Conservation (phyloP, 1,139 yeast species). For the Candida freyschussii region DNA sequence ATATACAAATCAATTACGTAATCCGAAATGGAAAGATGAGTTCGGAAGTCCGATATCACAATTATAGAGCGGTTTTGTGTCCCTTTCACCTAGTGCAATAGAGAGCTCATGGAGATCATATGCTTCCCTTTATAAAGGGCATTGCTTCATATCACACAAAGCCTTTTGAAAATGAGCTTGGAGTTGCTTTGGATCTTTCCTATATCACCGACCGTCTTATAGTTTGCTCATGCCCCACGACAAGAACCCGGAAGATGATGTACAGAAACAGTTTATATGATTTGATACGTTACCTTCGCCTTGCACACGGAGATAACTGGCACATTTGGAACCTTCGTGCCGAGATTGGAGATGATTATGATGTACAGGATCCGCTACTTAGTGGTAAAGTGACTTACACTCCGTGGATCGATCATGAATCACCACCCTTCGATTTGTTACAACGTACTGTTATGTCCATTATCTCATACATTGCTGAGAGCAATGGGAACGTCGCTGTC, state of each 20-base stretch:
- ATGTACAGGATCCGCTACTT: constrained; percentile 31
- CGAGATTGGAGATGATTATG: constrained; percentile 50
- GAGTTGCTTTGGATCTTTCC: constrained; percentile 48
- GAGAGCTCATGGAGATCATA: background rate
- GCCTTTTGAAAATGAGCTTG: constrained; percentile 1
- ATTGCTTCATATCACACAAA: constrained; percentile 1
- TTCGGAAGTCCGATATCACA: no score
- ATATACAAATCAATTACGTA: no score
- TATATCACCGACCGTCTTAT: constrained; percentile 57
- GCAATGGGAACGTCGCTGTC: constrained; percentile 49
- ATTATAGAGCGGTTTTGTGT: no score
- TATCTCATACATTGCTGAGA: constrained; percentile 34
- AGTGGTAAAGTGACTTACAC: constrained; percentile 11
- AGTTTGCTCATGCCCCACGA: constrained; percentile 73
- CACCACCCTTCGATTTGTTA: constrained; percentile 60
- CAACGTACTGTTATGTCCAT: constrained; percentile 43
- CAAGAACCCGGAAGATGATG: constrained; percentile 37
- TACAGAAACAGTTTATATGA: constrained; percentile 55
- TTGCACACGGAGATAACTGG: constrained; percentile 56
- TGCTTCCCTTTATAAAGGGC: constrained; percentile 2
- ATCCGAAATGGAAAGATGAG: no score
- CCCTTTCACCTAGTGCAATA: no score
- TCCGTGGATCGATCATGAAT: constrained; percentile 67
- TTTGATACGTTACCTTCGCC: constrained; percentile 44
- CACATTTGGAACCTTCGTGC: constrained; percentile 67